A percentile compares a stretch with the other conserved stretches of the same genome.
Evolutionary conservation across 805 yeast species (phyloP).

Genomic region (Saccharomycopsis sp.): DNA sequence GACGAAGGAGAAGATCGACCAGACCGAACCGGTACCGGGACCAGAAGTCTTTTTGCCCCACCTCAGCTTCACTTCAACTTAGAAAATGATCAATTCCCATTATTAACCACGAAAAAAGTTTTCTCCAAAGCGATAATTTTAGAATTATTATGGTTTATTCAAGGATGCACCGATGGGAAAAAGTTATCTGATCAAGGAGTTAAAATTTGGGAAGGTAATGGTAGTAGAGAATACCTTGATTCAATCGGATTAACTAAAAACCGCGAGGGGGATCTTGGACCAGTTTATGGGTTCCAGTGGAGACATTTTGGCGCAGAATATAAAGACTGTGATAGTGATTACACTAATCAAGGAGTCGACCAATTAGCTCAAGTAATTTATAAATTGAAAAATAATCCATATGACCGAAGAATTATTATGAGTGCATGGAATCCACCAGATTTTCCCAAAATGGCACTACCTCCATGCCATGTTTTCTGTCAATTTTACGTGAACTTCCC

Average conservation of each 20-base stretch:
- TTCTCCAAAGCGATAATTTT: constrained; percentile 83
- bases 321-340: constrained; percentile 78
- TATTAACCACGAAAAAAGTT: constrained; percentile 88
- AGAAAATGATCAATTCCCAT: constrained; percentile 68
- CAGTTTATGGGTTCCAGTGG: constrained; percentile 99
- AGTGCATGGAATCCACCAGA: constrained; percentile 99
- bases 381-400: constrained; percentile 80
- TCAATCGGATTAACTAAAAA: constrained; percentile 71
- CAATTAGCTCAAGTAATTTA: constrained; percentile 77
- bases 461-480: constrained; percentile 96
- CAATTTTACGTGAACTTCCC: constrained; percentile 93
- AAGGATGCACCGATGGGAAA: constrained; percentile 86
- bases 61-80: constrained; percentile 86
- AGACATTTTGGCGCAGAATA: constrained; percentile 97
- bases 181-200: constrained; percentile 74
- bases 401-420: constrained; percentile 88
- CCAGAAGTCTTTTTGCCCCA: constrained; percentile 85
- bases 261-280: constrained; percentile 93
- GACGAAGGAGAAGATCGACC: constrained; percentile 84
- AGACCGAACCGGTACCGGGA: constrained; percentile 98
- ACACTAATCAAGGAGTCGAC: constrained; percentile 82
- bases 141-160: constrained; percentile 88
- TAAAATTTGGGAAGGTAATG: constrained; percentile 99
- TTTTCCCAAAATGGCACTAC: constrained; percentile 88
- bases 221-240: constrained; percentile 86